Evolutionary conservation across 2,329 filamentous ascomycete species (phyloP), one percentile per base, ranked within the genome.

Genomic region (Orbilia ellipsospora): DNA sequence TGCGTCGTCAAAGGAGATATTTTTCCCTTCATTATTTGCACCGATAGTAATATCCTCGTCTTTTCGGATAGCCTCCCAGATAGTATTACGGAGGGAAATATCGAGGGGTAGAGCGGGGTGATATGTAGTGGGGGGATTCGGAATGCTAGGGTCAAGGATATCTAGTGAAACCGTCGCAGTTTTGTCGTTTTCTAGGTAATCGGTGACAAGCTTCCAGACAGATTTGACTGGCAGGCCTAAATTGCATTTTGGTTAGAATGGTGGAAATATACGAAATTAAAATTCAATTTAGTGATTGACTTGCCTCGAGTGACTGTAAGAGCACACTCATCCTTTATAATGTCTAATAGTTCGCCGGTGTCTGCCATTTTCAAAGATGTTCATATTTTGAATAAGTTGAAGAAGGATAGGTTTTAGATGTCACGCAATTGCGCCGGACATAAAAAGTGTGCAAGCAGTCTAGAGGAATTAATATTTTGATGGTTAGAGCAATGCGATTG

Each of bases 241-340:
- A 70, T 51, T 23, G 0, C 16, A 44, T 6, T 59, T 15, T 8
- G 50, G 26, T 52, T 65, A 45, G 31, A 59, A 45, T 57, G 1
- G 16, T 28, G 36, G 26, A 48, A 8, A 42, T 23, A 23, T 23
- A 23, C 23, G 15, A 36, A 10, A 65, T 51, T 31, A 48, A 48
- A 13, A 48, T 48, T 15, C 44, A 59, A 44, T n/a, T 42, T 45
- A 40, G 15, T 10, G 7, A 59, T 54, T 31, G 28, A 42, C 8
- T 16, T 60, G 59, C 70, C 70, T 68, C 68, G 70, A 20, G 63
- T 64, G 51, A 74, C 57, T 10, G 69, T 73, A 55, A 73, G 69
- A 7, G 69, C 69, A 67, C 69, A 73, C 55, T 73, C 69, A 73
- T 73, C 69, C 56, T 66, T 73, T 73, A 73, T 73, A 50, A 73